phyloP scores from a whole-genome alignment of 371 early-diverging fungal species.

The Mucor lusitanicus region DNA sequence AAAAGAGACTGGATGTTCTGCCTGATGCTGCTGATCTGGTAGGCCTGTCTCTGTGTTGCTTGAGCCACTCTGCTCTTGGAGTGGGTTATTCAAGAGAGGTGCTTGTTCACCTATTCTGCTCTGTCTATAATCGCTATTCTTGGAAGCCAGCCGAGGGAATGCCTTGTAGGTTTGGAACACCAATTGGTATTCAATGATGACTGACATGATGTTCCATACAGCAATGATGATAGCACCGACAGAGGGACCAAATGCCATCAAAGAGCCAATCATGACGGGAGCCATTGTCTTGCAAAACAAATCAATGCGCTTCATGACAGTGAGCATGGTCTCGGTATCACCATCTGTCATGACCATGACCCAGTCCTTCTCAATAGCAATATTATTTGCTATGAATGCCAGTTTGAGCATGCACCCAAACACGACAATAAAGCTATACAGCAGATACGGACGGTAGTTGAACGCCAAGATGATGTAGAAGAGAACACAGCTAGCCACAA shows the following conservation, averaged over 20 bases:
- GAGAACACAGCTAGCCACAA: background rate
- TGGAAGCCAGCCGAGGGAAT: background rate
- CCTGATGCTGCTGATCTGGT: background rate
- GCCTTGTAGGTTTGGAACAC: conserved; percentile 2
- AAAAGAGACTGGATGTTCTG: background rate
- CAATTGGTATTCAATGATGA: background rate
- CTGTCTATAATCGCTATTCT: background rate
- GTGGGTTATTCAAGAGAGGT: background rate
- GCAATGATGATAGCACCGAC: conserved; percentile 1
- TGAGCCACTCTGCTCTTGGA: background rate
- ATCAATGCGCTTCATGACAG: conserved; percentile 5
- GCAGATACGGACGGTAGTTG: background rate
- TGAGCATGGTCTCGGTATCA: background rate
- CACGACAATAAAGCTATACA: background rate
- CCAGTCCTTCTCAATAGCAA: conserved; percentile 7
- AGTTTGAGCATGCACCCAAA: conserved; percentile 1
- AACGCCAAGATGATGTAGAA: background rate
- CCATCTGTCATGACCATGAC: conserved; percentile 1
- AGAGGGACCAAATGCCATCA: background rate
- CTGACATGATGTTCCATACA: background rate
- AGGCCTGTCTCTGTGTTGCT: background rate
- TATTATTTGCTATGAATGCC: conserved; percentile 1
- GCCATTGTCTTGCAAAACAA: conserved; percentile 7
- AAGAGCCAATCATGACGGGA: conserved; percentile 4
- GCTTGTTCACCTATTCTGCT: background rate